These are phyloP conservation scores for Sugiyamaella smithiae DNA, from an alignment of 805 yeast species.

Conservation along the genomic window DNA sequence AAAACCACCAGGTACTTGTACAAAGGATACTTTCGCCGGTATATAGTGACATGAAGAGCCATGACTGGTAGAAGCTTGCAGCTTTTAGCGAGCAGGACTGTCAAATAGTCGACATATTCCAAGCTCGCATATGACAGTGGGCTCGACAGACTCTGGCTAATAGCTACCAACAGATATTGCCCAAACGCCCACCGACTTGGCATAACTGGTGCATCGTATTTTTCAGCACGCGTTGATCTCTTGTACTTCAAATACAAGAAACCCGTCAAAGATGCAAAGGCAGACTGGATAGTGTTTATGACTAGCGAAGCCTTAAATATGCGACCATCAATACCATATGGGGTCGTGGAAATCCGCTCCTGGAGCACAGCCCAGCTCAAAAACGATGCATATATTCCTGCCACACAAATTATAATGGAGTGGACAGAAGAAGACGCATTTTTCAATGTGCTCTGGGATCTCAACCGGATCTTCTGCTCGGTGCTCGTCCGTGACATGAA, in stretches of 20 bases:
- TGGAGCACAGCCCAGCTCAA: constrained; percentile 90
- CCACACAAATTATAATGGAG: constrained; percentile 34
- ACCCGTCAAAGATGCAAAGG: constrained; percentile 71
- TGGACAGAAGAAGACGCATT: neutral
- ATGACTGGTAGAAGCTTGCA: constrained; percentile 95
- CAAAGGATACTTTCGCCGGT: constrained; percentile 65
- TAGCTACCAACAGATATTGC: constrained; percentile 52
- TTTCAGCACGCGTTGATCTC: constrained; percentile 15
- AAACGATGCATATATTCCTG: constrained; percentile 83
- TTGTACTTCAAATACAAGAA: constrained; percentile 46
- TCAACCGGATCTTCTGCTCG: constrained; percentile 3
- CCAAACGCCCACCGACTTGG: constrained; percentile 31
- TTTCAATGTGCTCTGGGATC: neutral
- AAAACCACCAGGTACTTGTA: constrained; percentile 77
- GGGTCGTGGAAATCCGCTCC: constrained; percentile 76
- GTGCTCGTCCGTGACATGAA: neutral
- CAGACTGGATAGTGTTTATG: constrained; percentile 71
- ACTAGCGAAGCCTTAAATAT: constrained; percentile 74
- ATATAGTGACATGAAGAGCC: constrained; percentile 70
- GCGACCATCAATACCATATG: constrained; percentile 57
- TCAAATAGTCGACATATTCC: constrained; percentile 79
- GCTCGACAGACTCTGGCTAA: constrained; percentile 75
- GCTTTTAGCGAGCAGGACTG: constrained; percentile 82
- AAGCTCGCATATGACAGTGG: constrained; percentile 81
- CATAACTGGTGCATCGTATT: constrained; percentile 26